These are phyloP conservation scores for Fraxinus excelsior DNA, from an alignment of 257 asterid species.

Conservation along the genomic window DNA sequence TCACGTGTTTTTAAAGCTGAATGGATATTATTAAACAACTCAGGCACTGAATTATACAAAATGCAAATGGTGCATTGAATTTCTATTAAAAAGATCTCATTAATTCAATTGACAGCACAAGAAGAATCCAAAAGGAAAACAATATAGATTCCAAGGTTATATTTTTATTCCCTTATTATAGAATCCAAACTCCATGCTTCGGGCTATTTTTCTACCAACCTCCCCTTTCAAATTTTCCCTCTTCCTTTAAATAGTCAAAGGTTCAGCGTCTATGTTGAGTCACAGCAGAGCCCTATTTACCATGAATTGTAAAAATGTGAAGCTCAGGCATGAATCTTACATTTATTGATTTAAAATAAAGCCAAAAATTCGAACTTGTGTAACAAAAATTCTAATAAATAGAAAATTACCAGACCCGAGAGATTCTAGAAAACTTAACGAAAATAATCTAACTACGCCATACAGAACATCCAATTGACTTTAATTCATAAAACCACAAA, in stretches of 20 bases:
- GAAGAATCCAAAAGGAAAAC: not conserved
- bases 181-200: not conserved
- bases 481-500: slow-evolving; percentile 13
- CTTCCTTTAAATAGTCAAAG: not conserved
- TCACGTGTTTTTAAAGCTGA: not conserved
- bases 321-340: no score
- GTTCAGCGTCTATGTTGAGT: not conserved
- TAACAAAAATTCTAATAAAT: no score
- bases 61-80: not conserved
- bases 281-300: not conserved
- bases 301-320: no score
- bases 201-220: no score
- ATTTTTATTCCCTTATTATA: not conserved
- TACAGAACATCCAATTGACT: slow-evolving; percentile 10
- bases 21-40: not conserved
- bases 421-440: not conserved
- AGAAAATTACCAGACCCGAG: no score
- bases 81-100: not conserved
- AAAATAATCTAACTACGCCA: not conserved
- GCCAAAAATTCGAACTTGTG: no score
- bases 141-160: not conserved
- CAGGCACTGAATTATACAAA: not conserved
- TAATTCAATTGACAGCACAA: not conserved
- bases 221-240: not conserved
- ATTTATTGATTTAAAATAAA: no score